Conservation (phyloP, 352 stramenopile species). For the Globisporangium perplexum region DNA sequence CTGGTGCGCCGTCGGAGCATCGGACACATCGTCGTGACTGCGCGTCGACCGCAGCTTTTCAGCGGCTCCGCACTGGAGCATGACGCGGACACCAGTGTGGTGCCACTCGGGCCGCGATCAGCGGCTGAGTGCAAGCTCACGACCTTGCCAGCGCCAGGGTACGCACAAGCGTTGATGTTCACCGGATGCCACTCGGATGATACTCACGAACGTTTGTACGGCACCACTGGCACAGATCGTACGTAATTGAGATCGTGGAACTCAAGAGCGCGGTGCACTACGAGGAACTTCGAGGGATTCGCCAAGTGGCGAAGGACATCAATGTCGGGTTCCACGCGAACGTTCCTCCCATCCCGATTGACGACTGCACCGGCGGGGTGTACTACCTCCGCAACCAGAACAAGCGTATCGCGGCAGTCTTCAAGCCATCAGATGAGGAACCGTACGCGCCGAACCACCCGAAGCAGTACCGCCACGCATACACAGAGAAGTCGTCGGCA, state of each 20-base stretch:
- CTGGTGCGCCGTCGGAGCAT: constrained; percentile 3
- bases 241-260: not conserved
- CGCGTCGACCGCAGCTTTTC: constrained; percentile 5
- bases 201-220: too few species aligned
- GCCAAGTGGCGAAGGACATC: constrained; percentile 21
- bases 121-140: not conserved
- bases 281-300: constrained; percentile 11
- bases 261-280: not conserved
- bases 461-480: constrained; percentile 22
- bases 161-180: not conserved
- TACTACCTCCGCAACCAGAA: constrained; percentile 49
- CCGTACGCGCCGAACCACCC: constrained; percentile 57
- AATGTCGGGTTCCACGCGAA: constrained; percentile 24
- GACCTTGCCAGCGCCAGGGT: not conserved
- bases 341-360: constrained; percentile 33
- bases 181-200: too few species aligned
- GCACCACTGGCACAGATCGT: too few species aligned
- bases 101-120: not conserved
- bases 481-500: not conserved
- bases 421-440: constrained; percentile 68
- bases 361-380: constrained; percentile 59
- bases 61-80: not conserved
- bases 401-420: constrained; percentile 42
- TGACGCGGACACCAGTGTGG: too few species aligned
- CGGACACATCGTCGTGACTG: constrained; percentile 9